phyloP scores from a whole-genome alignment of 257 asterid genomes.

The Asclepias syriaca region DNA sequence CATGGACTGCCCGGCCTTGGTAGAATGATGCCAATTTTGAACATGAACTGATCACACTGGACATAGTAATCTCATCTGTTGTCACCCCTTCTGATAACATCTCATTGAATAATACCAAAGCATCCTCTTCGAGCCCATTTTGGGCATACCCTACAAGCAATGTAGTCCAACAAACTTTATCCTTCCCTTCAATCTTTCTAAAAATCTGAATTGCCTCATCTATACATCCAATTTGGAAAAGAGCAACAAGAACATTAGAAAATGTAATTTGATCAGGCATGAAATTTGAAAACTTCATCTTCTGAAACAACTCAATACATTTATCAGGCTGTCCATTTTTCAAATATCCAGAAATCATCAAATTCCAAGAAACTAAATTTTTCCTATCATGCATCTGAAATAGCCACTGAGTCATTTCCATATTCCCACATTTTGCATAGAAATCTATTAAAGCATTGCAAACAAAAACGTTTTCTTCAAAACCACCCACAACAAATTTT shows the following conservation, averaged over 20 bases:
- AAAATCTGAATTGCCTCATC: background rate
- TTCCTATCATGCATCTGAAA: background rate
- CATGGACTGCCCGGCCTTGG: background rate
- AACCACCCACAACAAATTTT: background rate
- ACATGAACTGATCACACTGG: conserved; percentile 1
- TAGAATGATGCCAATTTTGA: background rate
- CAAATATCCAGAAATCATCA: background rate
- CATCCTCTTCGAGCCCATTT: conserved; percentile 10
- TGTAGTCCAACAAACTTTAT: conserved; percentile 5
- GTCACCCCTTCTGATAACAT: conserved; percentile 1
- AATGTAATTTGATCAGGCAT: conserved; percentile 3
- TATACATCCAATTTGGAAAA: background rate
- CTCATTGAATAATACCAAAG: background rate
- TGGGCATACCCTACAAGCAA: conserved; percentile 1
- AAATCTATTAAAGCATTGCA: conserved; percentile 1
- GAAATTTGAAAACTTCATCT: background rate
- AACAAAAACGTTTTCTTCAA: conserved; percentile 1
- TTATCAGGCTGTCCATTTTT: conserved; percentile 4
- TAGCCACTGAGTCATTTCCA: background rate
- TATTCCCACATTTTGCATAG: conserved; percentile 1
- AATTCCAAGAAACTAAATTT: conserved; percentile 5
- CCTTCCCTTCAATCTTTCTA: background rate
- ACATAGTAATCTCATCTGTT: background rate
- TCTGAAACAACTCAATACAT: background rate
- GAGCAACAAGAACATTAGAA: conserved; percentile 5